phyloP scores from a whole-genome alignment of 108 stramenopile genomes.

The Chaetoceros muelleri region DNA sequence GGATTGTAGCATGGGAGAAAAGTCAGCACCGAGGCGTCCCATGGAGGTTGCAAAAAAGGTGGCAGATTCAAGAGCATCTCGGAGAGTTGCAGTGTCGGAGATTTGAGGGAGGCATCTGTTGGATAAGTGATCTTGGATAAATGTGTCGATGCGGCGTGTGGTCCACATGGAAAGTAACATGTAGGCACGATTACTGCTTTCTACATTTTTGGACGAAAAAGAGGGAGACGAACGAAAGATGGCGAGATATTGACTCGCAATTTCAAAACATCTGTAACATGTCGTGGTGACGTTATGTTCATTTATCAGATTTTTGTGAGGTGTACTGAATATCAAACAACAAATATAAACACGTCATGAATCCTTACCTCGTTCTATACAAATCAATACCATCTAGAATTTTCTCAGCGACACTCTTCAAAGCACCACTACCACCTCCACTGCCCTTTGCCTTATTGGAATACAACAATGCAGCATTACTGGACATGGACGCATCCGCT shows the following conservation, averaged over 20 bases:
- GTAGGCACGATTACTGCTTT: slow-evolving; percentile 22
- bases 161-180: slow-evolving; percentile 76
- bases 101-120: slow-evolving; percentile 11
- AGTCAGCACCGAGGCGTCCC: slow-evolving; percentile 80
- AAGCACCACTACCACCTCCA: slow-evolving; percentile 8
- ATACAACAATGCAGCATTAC: slow-evolving; percentile 18
- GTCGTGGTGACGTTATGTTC: too few species aligned
- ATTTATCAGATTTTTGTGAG: too few species aligned
- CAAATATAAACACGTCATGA: background rate
- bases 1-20: slow-evolving; percentile 53
- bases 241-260: slow-evolving; percentile 79
- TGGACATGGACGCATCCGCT: slow-evolving; percentile 23
- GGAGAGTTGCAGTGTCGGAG: slow-evolving; percentile 58
- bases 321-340: too few species aligned
- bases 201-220: slow-evolving; percentile 15
- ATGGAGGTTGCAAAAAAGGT: slow-evolving; percentile 72
- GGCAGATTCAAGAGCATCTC: slow-evolving; percentile 73
- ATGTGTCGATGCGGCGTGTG: slow-evolving; percentile 57
- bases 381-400: slow-evolving; percentile 78
- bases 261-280: slow-evolving; percentile 70
- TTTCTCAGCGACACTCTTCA: slow-evolving; percentile 39
- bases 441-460: slow-evolving; percentile 8
- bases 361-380: slow-evolving; percentile 62
- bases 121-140: slow-evolving; percentile 38
- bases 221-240: slow-evolving; percentile 71